Percentiles rank a stretch among this genome's conserved stretches.
Conservation (phyloP, 768 basidiomycete species). For the Sporobolomyces roseus region DNA sequence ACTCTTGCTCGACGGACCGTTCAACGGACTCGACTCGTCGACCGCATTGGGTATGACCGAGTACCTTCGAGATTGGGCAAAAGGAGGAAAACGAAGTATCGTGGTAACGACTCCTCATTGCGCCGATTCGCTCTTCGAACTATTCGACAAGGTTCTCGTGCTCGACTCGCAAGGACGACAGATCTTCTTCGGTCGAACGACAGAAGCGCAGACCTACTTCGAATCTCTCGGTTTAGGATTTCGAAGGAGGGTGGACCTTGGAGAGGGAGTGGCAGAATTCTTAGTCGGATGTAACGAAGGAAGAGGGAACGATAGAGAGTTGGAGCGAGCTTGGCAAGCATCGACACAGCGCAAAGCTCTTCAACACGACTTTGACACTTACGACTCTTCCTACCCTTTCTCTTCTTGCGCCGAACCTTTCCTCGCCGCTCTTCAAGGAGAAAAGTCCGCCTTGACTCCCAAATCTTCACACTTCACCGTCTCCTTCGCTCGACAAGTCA, state of each 20-base stretch:
- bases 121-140: constrained; percentile 57
- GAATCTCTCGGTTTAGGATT: constrained; percentile 57
- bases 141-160: constrained; percentile 79
- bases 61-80: constrained; percentile 72
- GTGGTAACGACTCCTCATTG: constrained; percentile 58
- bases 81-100: constrained; percentile 57
- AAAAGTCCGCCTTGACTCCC: constrained; percentile 45
- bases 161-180: constrained; percentile 69
- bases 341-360: constrained; percentile 39
- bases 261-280: constrained; percentile 47
- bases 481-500: constrained; percentile 69
- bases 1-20: constrained; percentile 59
- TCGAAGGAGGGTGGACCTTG: constrained; percentile 43
- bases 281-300: constrained; percentile 41
- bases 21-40: constrained; percentile 68
- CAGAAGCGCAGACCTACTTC: constrained; percentile 61
- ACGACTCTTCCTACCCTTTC: constrained; percentile 43
- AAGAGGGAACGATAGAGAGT: constrained; percentile 28
- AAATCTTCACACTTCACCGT: constrained; percentile 73
- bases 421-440: constrained; percentile 32
- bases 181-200: constrained; percentile 69
- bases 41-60: constrained; percentile 79
- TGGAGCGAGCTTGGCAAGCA: constrained; percentile 33
- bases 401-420: constrained; percentile 29
- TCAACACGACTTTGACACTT: constrained; percentile 22